Evolutionary conservation across 768 basidiomycete species (phyloP).

Genomic region (Xerocomellus chrysenteron): DNA sequence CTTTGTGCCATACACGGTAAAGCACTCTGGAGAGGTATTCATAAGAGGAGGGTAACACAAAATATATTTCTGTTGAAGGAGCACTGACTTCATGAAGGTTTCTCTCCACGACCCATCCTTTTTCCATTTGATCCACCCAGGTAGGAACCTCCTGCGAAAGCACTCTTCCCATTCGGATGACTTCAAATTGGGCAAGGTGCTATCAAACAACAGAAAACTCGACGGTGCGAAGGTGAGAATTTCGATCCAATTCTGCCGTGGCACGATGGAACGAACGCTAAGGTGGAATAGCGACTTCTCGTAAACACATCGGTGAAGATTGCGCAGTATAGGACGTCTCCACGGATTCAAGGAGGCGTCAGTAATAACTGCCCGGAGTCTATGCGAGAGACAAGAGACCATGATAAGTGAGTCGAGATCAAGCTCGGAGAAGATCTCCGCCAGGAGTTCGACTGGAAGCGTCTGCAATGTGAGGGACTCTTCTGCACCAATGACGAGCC

Average conservation of each 20-base stretch:
- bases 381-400: constrained; percentile 59
- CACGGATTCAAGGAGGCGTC: constrained; percentile 72
- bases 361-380: constrained; percentile 55
- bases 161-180: constrained; percentile 73
- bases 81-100: constrained; percentile 60
- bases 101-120: constrained; percentile 63
- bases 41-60: constrained; percentile 2
- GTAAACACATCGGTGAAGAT: constrained; percentile 47
- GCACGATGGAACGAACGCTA: constrained; percentile 61
- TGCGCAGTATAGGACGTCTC: constrained; percentile 66
- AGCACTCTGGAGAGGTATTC: constrained; percentile 45
- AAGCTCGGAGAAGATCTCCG: constrained; percentile 67
- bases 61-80: background rate
- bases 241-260: constrained; percentile 79
- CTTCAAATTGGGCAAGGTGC: constrained; percentile 66
- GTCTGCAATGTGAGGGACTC: constrained; percentile 38
- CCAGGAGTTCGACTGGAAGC: constrained; percentile 77
- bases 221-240: constrained; percentile 64
- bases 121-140: constrained; percentile 74
- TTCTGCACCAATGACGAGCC: background rate
- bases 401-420: constrained; percentile 59
- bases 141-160: constrained; percentile 68
- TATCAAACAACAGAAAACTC: constrained; percentile 62
- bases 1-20: constrained; percentile 68
- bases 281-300: constrained; percentile 55